A percentile compares a stretch with the other conserved stretches of the same genome.
These are phyloP conservation scores for Tuber calosporum DNA, from an alignment of 495 filamentous ascomycete species.

Conservation along the genomic window DNA sequence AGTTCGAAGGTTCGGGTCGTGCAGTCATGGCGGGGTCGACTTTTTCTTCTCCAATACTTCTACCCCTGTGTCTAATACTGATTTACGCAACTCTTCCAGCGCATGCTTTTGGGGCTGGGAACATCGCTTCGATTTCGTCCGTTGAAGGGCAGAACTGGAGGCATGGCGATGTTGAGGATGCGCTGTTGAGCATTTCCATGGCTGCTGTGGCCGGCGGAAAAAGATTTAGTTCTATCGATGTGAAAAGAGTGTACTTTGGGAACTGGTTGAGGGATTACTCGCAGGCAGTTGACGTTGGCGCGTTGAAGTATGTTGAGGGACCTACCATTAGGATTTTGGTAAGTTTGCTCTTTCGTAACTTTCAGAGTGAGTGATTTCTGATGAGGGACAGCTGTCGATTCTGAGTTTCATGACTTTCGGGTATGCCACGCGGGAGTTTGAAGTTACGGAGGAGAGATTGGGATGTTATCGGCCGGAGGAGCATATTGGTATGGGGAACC, in stretches of 20 bases:
- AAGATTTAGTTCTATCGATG: conserved; percentile 80
- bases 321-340: conserved; percentile 76
- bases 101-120: conserved; percentile 79
- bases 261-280: conserved; percentile 87
- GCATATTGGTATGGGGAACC: conserved; percentile 55
- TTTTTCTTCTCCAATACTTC: conserved; percentile 30
- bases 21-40: conserved; percentile 27
- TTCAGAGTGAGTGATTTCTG: conserved; percentile 4
- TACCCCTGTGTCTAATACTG: conserved; percentile 53
- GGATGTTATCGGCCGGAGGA: conserved; percentile 85
- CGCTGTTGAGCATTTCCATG: conserved; percentile 66
- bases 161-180: conserved; percentile 94
- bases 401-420: conserved; percentile 60
- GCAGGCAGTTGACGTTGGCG: conserved; percentile 77
- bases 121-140: conserved; percentile 66
- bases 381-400: conserved; percentile 45
- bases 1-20: not conserved
- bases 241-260: conserved; percentile 80
- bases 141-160: conserved; percentile 71
- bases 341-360: conserved; percentile 43
- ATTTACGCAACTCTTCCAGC: conserved; percentile 57
- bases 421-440: conserved; percentile 84
- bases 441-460: conserved; percentile 77
- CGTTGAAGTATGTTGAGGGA: conserved; percentile 77
- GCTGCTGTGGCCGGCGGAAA: conserved; percentile 69